A percentile compares a stretch with the other conserved stretches of the same genome.
Conservation (phyloP, 495 filamentous ascomycete genomes). For the Extremus antarcticus region DNA sequence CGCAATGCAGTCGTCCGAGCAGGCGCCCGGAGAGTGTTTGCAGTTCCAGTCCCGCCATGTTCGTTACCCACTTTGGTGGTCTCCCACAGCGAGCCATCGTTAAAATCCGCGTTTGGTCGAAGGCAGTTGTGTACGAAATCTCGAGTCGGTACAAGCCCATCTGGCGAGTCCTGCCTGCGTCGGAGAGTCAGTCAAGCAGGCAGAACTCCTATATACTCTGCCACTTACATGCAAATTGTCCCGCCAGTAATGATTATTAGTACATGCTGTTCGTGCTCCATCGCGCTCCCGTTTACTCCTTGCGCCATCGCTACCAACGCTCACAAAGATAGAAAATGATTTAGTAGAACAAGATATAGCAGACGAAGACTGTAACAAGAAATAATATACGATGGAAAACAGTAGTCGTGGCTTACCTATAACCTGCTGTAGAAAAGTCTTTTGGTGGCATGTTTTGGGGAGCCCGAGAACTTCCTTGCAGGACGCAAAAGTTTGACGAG, state of each 20-base stretch:
- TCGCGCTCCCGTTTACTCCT: not conserved
- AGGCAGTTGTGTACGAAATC: conserved; percentile 79
- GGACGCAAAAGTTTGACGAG: not conserved
- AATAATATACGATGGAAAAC: too few relatives aligned
- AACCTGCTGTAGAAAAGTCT: too few relatives aligned
- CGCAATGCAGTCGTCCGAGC: conserved; percentile 64
- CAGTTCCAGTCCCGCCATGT: conserved; percentile 22
- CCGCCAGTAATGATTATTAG: conserved; percentile 41
- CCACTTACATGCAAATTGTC: conserved; percentile 81
- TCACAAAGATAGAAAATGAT: not conserved
- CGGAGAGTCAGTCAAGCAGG: too few relatives aligned
- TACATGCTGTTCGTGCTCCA: not conserved
- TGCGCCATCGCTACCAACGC: not conserved
- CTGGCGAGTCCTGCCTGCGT: conserved; percentile 35
- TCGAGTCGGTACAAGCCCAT: conserved; percentile 39
- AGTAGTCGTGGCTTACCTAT: too few relatives aligned
- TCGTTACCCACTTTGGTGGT: not conserved
- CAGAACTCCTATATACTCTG: too few relatives aligned
- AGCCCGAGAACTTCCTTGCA: not conserved
- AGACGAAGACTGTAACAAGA: too few relatives aligned
- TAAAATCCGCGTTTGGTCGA: conserved; percentile 76
- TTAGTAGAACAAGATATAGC: too few relatives aligned
- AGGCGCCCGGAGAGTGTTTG: conserved; percentile 62
- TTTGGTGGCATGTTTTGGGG: too few relatives aligned
- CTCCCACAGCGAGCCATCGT: conserved; percentile 55